These are phyloP conservation scores for Cryptosporidium ubiquitum DNA, from an alignment of 169 alveolate genomes.

Conservation along the genomic window DNA sequence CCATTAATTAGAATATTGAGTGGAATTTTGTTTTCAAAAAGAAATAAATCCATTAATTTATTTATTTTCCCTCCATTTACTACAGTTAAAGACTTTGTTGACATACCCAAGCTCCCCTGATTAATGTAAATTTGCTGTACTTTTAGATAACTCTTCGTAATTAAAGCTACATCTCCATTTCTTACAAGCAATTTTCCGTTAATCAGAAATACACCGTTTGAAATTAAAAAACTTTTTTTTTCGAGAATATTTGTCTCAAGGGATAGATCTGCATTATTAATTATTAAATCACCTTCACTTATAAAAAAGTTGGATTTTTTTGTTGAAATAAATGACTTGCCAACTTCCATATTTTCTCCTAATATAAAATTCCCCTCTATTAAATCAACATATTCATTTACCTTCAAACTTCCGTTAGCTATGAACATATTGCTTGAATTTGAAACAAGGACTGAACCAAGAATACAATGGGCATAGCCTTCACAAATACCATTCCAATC, in stretches of 20 bases:
- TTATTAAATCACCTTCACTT: slow-evolving; percentile 29
- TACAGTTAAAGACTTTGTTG: slow-evolving; percentile 1
- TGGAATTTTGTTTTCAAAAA: not conserved
- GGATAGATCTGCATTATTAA: not conserved
- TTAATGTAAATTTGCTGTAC: not conserved
- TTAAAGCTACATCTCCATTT: slow-evolving; percentile 30
- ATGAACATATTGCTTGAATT: slow-evolving; percentile 44
- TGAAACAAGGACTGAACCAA: slow-evolving; percentile 53
- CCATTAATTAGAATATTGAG: slow-evolving; percentile 32
- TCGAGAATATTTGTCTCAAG: not conserved
- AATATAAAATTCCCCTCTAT: slow-evolving; percentile 23
- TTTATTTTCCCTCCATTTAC: not conserved
- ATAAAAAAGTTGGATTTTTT: slow-evolving; percentile 17
- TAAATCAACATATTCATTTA: slow-evolving; percentile 46
- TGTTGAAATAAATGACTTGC: slow-evolving; percentile 13
- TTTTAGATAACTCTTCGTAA: slow-evolving; percentile 44
- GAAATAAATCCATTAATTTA: not conserved
- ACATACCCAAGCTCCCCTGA: slow-evolving; percentile 48
- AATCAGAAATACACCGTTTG: slow-evolving; percentile 14
- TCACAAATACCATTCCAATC: not conserved
- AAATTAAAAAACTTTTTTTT: slow-evolving; percentile 32
- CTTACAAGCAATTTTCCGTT: slow-evolving; percentile 5
- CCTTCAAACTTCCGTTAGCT: slow-evolving; percentile 7
- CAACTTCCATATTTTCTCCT: slow-evolving; percentile 11
- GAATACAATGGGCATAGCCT: slow-evolving; percentile 4